Evolutionary conservation across 169 alveolate species (phyloP), one percentile per base, ranked within the genome.

Genomic region (Besnoitia besnoiti): DNA sequence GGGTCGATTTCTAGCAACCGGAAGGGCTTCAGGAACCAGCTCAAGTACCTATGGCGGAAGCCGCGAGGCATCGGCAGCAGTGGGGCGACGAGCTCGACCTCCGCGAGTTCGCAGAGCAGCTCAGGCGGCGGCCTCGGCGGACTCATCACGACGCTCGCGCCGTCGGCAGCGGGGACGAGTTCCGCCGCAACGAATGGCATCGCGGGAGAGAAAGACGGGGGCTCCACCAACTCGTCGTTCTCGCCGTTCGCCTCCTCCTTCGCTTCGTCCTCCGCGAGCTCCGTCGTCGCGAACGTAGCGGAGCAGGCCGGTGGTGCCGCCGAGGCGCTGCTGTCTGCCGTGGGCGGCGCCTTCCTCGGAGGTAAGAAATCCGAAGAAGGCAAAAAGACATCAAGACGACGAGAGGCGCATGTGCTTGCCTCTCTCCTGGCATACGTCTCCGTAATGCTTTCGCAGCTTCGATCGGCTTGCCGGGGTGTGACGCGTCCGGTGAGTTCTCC

Each of bases 281-380:
- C 82, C n/a, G 87, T 77, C 30, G 87, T 87, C 62, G 91, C 91
- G 21, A 73, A 46, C 21, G 91, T 62, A 40, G 91, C 91, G 0
- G 91, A 87, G 39, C 89, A 89, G 35, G 93, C 93, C 19, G 89
- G 89, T 0, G 93, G 93, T 8, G 93, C 93, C 0, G 93, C 93
- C 0, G 93, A 89, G 61, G 93, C 93, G 12, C 76, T 89, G n/a
- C 82, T 89, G 59, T 89, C 88, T 0, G 93, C 89, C 44, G 93
- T 89, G n/a, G 93, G 93, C 10, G 93, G 93, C 0, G 93, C 93
- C 4, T 62, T 89, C 24, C 80, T 89, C 37, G 93, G 93, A 46
- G 87, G 87, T 77, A 42, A 42, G 1, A 21, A 49, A 14, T 49
- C 24, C 55, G 14, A 21, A 19, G 33, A n/a, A 55, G n/a, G 67